Conservation (phyloP, 2,329 filamentous ascomycete species). For the Rutstroemia sp. region DNA sequence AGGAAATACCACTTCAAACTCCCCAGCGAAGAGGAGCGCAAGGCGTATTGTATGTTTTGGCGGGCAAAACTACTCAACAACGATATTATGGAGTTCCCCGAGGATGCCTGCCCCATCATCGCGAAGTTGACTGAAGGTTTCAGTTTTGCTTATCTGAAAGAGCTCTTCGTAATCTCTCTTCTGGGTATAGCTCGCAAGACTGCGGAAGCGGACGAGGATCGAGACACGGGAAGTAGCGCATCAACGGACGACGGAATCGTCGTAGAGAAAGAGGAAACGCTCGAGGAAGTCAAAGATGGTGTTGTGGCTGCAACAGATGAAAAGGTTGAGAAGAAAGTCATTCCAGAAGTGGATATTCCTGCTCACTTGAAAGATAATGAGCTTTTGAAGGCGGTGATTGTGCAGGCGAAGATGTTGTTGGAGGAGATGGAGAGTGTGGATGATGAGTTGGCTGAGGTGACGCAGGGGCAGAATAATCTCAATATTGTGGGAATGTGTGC, state of each 20-base stretch:
- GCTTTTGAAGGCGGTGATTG: conserved; percentile 17
- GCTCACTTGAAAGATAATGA: conserved; percentile 16
- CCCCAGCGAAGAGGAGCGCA: conserved; percentile 45
- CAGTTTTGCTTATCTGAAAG: conserved; percentile 64
- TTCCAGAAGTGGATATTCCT: conserved; percentile 17
- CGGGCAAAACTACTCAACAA: conserved; percentile 47
- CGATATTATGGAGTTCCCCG: conserved; percentile 50
- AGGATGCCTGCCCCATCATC: conserved; percentile 47
- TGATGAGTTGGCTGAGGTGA: neutral
- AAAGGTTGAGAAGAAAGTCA: neutral
- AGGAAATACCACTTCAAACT: conserved; percentile 58
- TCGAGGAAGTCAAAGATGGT: neutral
- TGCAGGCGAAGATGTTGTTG: conserved; percentile 17
- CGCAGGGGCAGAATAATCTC: neutral
- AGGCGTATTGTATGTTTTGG: conserved; percentile 56
- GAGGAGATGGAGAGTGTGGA: conserved; percentile 24
- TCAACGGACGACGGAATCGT: conserved; percentile 9
- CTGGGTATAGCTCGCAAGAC: conserved; percentile 41
- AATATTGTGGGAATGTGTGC: neutral
- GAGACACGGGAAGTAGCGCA: conserved; percentile 46
- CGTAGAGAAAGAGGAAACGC: conserved; percentile 3
- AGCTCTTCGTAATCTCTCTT: conserved; percentile 57
- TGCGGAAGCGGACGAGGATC: conserved; percentile 36
- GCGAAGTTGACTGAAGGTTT: conserved; percentile 55
- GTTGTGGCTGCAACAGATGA: neutral